Base-by-base conservation (phyloP, 2,329 filamentous ascomycete species). In the Aphanocladium album region DNA sequence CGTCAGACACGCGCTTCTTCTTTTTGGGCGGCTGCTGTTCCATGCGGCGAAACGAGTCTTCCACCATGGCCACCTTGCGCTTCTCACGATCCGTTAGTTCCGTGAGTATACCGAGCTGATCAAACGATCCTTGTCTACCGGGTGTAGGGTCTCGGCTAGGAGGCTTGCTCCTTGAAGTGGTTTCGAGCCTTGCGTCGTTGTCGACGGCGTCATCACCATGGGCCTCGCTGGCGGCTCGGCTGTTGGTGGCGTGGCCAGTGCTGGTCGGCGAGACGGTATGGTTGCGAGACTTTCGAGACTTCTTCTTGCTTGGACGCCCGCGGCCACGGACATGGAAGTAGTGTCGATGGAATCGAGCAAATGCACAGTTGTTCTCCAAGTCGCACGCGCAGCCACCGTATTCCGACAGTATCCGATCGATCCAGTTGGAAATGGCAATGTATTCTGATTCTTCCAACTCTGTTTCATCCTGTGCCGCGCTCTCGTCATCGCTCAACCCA, bases 301-400 rank as follows among this genome's bases (percentile, higher is more conserved):
- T 84, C 71, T 80, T 83, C 70, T 80, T 82, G 17, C 69, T 60
- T 5, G 73, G 61, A 30, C 76, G 78, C 6, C 72, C 62, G 23
- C 82, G 80, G 14, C 73, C 69, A 60, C 78, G 81, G 45, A 73
- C 72, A 60, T 70, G 72, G 2, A 82, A 73, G 67, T 86, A 85
- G 57, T 81, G 83, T 55, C 82, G 78, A 68, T 86, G 83, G 65
- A 88, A 88, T 21, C 83, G 82, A 62, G 79, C 79, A 73, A 89
- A 88, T 2, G 84, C 83, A 67, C 86, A 89, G 61, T 87, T 83
- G 45, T 77, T 75, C 8, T 83, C 84, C 16, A 85, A 71, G 60
- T 88, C 83, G 71, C 90, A 93, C 5, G 89, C 90, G 73, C 90
- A 93, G 19, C 89, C 89, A 19, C 90, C 90, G 67, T 91, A 89